Evolutionary conservation across 2,329 filamentous ascomycete genomes (phyloP).

Genomic region (Arthroderma sp.): DNA sequence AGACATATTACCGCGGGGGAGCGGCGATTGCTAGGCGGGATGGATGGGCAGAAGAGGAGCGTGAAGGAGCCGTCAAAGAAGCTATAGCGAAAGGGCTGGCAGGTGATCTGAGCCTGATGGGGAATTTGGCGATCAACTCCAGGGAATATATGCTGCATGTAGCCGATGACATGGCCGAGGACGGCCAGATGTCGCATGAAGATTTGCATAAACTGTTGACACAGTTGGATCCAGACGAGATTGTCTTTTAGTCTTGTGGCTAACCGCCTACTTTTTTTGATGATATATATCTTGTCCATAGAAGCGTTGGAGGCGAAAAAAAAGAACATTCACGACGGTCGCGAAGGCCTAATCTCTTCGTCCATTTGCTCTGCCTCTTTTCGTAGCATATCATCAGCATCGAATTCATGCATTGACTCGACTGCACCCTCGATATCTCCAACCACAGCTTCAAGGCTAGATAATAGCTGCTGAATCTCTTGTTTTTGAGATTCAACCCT

Average conservation of each 20-base stretch:
- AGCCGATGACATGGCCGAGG: conserved; percentile 42
- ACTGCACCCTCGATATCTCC: conserved; percentile 44
- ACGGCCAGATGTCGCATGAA: conserved; percentile 35
- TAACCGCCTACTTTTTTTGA: not conserved
- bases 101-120: conserved; percentile 30
- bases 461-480: conserved; percentile 46
- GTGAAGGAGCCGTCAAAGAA: conserved; percentile 38
- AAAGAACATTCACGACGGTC: conserved; percentile 18
- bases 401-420: conserved; percentile 31
- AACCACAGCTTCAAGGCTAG: conserved; percentile 44
- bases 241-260: conserved; percentile 13
- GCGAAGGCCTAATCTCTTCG: conserved; percentile 27
- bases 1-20: conserved; percentile 47
- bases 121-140: conserved; percentile 24
- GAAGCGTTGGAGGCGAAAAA: not conserved
- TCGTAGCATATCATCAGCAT: conserved; percentile 28
- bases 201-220: conserved; percentile 11
- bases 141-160: conserved; percentile 33
- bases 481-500: conserved; percentile 42
- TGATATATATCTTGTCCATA: not conserved
- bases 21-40: conserved; percentile 30
- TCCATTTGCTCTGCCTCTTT: conserved; percentile 35
- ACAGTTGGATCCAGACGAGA: conserved; percentile 14
- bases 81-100: conserved; percentile 37
- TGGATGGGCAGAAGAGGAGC: conserved; percentile 33